Evolutionary conservation across 1,284 basidiomycete species (phyloP), one percentile per base, ranked within the genome.

Genomic region (Ustilago crameri): DNA sequence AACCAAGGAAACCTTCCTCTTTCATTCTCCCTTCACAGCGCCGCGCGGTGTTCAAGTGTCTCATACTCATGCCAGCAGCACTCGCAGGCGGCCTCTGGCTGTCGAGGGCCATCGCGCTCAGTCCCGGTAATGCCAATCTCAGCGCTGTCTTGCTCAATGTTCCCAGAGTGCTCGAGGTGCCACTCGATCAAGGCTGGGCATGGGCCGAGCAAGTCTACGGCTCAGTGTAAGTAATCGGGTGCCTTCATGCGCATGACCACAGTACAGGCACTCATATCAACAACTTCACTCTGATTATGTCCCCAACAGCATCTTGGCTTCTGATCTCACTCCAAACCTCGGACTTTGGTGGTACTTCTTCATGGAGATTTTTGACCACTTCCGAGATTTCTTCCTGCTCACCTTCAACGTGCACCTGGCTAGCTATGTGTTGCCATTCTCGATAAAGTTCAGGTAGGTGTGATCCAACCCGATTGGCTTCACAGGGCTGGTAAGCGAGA

Each of bases 301-400:
- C 9, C 14, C 24, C 10, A 30, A 54, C 41, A 51, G 46, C 20
- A 34, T 62, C 43, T 63, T 82, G 14, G 56, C 72, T 8, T 67
- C 76, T 23, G 74, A 82, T 30, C 67, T 98, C 54, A 93, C 93
- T 5, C 96, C 96, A 0, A 97, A 95, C 78, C 89, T 93, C 9
- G 95, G 95, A 3, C 85, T 98, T 37, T 94, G 93, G 90, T 98
- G 96, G 96, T 98, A 98, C 85, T 98, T 98, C 85, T 97, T 98
- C 85, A 97, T 94, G 14, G 95, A 98, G 83, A 98, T 98, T 91
- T 99, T 99, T 77, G 94, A 97, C 80, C 92, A 98, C 84, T 99
- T 98, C 86, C 87, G 95, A 30, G 88, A 90, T 3, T 98, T 98
- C 85, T 99, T 97, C 87, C 86, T 96, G 18, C 91, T 95, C 86